phyloP scores from a whole-genome alignment of 1,139 yeast genomes.

The Trichomonascaceae sp. region DNA sequence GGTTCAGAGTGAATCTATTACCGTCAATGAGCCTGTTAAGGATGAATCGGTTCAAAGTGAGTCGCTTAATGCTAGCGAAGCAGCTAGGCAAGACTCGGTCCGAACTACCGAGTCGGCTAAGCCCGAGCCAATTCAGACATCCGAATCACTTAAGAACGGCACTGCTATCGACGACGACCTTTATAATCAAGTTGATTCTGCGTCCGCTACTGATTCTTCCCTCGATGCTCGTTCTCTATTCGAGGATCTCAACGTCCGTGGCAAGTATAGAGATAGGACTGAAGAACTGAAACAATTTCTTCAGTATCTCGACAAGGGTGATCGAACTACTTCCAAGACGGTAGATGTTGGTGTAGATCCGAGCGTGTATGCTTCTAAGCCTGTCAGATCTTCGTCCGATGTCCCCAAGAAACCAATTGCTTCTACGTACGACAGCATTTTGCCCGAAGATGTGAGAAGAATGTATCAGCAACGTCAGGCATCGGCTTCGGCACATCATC shows the following conservation, averaged over 20 bases:
- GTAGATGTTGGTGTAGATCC: neutral
- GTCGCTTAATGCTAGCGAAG: too few relatives aligned
- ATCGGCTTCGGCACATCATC: neutral
- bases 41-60: too few relatives aligned
- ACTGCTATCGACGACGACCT: neutral
- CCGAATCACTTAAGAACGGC: neutral
- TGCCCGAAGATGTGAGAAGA: slow-evolving; percentile 19
- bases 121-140: neutral
- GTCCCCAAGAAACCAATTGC: neutral
- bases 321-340: neutral
- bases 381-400: neutral
- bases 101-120: neutral
- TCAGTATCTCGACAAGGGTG: neutral
- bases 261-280: slow-evolving; percentile 13
- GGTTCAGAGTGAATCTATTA: neutral
- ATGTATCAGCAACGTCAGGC: slow-evolving; percentile 7
- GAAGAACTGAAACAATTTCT: slow-evolving; percentile 10
- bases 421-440: neutral
- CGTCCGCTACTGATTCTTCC: neutral
- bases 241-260: slow-evolving; percentile 9
- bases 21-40: too few relatives aligned
- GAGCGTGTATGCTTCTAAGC: neutral
- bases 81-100: too few relatives aligned
- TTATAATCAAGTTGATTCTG: neutral
- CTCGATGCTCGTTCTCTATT: slow-evolving; percentile 4